Evolutionary conservation across 345 rosid species (phyloP).

Genomic region (Leavenworthia alabamica): DNA sequence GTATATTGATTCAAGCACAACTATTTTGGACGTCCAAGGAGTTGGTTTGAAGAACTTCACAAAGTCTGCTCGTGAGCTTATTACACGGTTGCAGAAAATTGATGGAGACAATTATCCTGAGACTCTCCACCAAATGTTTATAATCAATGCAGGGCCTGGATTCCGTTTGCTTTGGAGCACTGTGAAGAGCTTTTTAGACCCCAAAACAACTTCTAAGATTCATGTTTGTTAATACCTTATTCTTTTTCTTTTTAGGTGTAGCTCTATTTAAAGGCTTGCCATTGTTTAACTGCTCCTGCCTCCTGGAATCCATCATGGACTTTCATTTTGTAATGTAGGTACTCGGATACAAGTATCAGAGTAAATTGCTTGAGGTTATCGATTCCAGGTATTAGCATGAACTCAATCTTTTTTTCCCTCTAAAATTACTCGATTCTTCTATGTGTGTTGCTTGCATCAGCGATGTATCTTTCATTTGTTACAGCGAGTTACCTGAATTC

Average conservation of each 20-base stretch:
- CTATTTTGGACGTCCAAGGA: slow-evolving; percentile 66
- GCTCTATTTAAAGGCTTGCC: neutral
- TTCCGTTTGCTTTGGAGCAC: slow-evolving; percentile 90
- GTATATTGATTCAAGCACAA: slow-evolving; percentile 91
- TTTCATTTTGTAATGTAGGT: slow-evolving; percentile 42
- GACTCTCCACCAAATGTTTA: slow-evolving; percentile 98
- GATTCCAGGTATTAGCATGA: slow-evolving; percentile 52
- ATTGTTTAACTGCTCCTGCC: neutral
- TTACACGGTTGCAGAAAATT: slow-evolving; percentile 82
- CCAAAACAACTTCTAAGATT: slow-evolving; percentile 94
- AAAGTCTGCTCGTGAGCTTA: slow-evolving; percentile 90
- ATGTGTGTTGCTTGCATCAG: slow-evolving; percentile 18
- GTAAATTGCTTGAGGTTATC: slow-evolving; percentile 84
- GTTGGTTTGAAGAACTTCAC: slow-evolving; percentile 84
- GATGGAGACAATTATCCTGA: slow-evolving; percentile 99
- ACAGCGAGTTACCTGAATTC: too few relatives aligned
- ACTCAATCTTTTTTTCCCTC: neutral
- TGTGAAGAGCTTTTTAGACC: slow-evolving; percentile 81
- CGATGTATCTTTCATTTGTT: slow-evolving; percentile 6
- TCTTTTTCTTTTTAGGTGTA: neutral
- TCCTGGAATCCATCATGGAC: neutral
- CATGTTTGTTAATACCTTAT: slow-evolving; percentile 45
- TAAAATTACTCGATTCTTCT: neutral
- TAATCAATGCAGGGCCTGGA: slow-evolving; percentile 92
- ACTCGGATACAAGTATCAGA: slow-evolving; percentile 86